Evolutionary conservation across 2,329 filamentous ascomycete species (phyloP), one percentile per base, ranked within the genome.

Genomic region (Fonsecaea nubica): DNA sequence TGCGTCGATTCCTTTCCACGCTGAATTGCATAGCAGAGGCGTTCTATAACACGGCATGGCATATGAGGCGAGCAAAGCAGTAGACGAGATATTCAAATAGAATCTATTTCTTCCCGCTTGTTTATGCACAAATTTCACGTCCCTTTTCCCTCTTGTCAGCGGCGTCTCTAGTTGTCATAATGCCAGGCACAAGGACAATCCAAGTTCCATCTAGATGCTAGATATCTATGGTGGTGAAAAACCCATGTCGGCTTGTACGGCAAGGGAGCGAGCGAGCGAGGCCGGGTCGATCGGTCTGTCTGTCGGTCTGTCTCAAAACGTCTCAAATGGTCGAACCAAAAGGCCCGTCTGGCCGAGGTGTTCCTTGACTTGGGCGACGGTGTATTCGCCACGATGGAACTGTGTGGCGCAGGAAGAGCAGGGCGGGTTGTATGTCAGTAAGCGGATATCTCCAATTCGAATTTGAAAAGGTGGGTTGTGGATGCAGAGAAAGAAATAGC

Each of bases 341-440:
- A 97, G 83, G 0, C 92, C 92, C 75, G 89, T 87, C 40, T 85
- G 83, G 30, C 84, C 83, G 66, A 99, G 79, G 75, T 91, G 86
- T 66, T 96, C 90, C 80, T 99, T 99, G 56, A 99, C 95, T 75
- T 98, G 89, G 77, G 89, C 89, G 15, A 99, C 94, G 0, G 93
- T 97, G 79, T 94, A 99, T 81, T 99, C 94, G 42, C 90, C 92
- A 57, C 95, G 84, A 81, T 99, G 95, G 80, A 99, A 99, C 86
- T 88, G 59, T 32, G 30, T 32, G 30, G 30, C 4, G 30, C 25
- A 4, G 30, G 33, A 58, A 40, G 13, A 15, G 4, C 9, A 33
- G 58, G 1, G 42, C 40, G 30, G 30, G 30, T 32, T 32, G 30
- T 5, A 32, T 3, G 30, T 32, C 30, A 32, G 30, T 32, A 32